Evolutionary conservation across 2,329 filamentous ascomycete genomes (phyloP).

Genomic region (Xylaria sp.): DNA sequence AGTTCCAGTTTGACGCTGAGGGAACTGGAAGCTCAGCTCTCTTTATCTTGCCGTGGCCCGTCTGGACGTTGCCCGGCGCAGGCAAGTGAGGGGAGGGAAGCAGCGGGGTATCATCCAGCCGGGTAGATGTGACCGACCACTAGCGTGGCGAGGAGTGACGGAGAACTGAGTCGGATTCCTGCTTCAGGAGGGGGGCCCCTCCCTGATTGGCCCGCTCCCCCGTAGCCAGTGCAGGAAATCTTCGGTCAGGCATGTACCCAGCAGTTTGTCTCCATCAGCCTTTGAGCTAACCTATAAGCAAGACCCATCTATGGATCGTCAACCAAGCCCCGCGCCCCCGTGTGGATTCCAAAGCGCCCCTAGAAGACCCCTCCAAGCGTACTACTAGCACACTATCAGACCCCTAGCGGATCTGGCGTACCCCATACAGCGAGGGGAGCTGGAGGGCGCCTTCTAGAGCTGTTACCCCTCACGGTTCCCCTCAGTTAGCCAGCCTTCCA

Average conservation of each 20-base stretch:
- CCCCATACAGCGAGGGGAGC: too few relatives aligned
- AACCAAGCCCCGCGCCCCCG: too few relatives aligned
- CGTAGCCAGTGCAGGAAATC: neutral
- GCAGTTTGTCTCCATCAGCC: too few relatives aligned
- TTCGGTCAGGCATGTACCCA: too few relatives aligned
- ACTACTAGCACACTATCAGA: too few relatives aligned
- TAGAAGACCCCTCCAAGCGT: too few relatives aligned
- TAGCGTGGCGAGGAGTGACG: conserved; percentile 2
- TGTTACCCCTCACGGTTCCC: neutral
- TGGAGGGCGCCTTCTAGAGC: too few relatives aligned
- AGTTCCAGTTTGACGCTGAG: neutral
- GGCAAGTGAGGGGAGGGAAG: conserved; percentile 5
- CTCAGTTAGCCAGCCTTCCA: neutral
- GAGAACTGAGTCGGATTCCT: conserved; percentile 7
- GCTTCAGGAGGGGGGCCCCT: conserved; percentile 4
- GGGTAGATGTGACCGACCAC: conserved; percentile 17
- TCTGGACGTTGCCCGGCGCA: neutral
- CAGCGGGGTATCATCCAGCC: conserved; percentile 5
- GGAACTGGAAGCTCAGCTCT: conserved; percentile 11
- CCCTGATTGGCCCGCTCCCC: conserved; percentile 8
- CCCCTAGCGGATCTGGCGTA: too few relatives aligned
- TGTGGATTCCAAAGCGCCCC: too few relatives aligned
- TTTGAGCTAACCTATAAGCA: too few relatives aligned
- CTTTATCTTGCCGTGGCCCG: conserved; percentile 24
- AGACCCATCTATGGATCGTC: too few relatives aligned